Conservation (phyloP, 192 early-diverging fungal genomes). For the Kickxella alabastrina region DNA sequence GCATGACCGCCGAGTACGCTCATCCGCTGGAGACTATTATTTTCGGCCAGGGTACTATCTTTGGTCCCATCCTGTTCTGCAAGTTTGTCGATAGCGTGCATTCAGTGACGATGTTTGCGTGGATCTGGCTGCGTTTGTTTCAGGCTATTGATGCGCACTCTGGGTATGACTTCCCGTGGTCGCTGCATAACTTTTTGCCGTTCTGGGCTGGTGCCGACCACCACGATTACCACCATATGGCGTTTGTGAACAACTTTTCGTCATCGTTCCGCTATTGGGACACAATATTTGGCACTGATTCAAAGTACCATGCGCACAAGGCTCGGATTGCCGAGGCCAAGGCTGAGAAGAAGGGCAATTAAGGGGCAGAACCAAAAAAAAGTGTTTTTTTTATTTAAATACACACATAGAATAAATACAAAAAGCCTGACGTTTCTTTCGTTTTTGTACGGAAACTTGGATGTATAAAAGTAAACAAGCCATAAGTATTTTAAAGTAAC, state of each 20-base stretch:
- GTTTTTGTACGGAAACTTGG: too few species aligned
- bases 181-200: conserved; percentile 75
- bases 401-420: too few species aligned
- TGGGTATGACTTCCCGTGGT: conserved; percentile 96
- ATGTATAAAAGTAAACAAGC: too few species aligned
- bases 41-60: conserved; percentile 81
- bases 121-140: conserved; percentile 78
- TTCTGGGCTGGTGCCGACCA: conserved; percentile 91
- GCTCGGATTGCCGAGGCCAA: conserved; percentile 23
- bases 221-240: conserved; percentile 91
- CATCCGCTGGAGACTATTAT: conserved; percentile 83
- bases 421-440: too few species aligned
- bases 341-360: conserved; percentile 5
- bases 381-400: too few species aligned
- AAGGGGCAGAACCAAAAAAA: too few species aligned
- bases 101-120: conserved; percentile 76
- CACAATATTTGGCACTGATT: conserved; percentile 79
- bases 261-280: conserved; percentile 91
- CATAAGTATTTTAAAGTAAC: too few species aligned
- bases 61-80: conserved; percentile 73
- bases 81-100: conserved; percentile 65
- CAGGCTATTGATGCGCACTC: conserved; percentile 88
- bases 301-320: conserved; percentile 64
- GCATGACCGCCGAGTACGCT: conserved; percentile 85
- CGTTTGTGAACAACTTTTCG: conserved; percentile 75